These are phyloP conservation scores for Dryas drummondii DNA, from an alignment of 306 rosid genomes.

Conservation along the genomic window DNA sequence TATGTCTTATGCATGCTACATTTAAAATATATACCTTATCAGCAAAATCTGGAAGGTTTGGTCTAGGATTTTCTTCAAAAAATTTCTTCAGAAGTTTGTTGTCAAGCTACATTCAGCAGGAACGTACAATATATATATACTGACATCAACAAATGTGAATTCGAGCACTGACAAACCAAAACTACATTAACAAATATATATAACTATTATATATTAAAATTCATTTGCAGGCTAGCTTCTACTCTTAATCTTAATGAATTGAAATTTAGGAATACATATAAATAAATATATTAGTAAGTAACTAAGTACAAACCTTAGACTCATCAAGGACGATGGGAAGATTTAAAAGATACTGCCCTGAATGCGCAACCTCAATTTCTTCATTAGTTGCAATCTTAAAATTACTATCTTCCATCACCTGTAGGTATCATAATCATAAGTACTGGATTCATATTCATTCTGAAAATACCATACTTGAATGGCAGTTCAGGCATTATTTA, in stretches of 20 bases:
- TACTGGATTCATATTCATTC: too few species aligned
- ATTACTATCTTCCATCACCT: conserved; percentile 97
- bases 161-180: conserved; percentile 24
- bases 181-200: not conserved
- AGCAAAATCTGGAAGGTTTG: conserved; percentile 72
- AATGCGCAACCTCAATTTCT: conserved; percentile 80
- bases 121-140: conserved; percentile 12
- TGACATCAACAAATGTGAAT: conserved; percentile 27
- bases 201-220: not conserved
- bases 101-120: conserved; percentile 71
- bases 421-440: not conserved
- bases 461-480: too few species aligned
- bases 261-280: not conserved
- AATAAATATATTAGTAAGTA: not conserved
- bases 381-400: conserved; percentile 74
- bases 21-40: conserved; percentile 66
- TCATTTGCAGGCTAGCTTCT: not conserved
- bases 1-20: not conserved
- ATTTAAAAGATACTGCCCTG: conserved; percentile 90
- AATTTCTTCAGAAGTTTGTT: conserved; percentile 69
- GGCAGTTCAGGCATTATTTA: too few species aligned
- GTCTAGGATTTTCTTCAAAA: conserved; percentile 57
- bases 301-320: conserved; percentile 62
- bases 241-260: not conserved
- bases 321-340: conserved; percentile 94